Percentiles rank a stretch among this genome's conserved stretches.
These are phyloP conservation scores for Asterionellopsis glacialis DNA, from an alignment of 108 stramenopile species.

Conservation along the genomic window DNA sequence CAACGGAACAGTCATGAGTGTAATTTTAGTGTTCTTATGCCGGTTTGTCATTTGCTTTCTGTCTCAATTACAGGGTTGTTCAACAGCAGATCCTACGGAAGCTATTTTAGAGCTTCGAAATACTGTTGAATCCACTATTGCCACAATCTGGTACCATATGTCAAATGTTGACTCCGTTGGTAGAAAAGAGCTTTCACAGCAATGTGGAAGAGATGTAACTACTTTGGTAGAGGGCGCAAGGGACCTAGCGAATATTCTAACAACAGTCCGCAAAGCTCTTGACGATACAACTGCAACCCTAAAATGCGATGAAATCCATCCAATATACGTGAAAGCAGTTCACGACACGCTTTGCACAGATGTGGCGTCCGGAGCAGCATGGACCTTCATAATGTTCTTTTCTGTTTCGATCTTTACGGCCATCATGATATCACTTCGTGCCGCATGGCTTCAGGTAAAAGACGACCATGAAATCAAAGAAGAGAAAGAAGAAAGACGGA, in stretches of 20 bases:
- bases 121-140: constrained; percentile 16
- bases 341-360: constrained; percentile 39
- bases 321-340: constrained; percentile 28
- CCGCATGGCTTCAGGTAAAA: constrained; percentile 30
- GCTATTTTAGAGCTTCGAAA: constrained; percentile 9
- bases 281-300: constrained; percentile 20
- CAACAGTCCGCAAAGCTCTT: constrained; percentile 27
- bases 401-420: constrained; percentile 24
- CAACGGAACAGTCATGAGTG: neutral
- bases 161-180: constrained; percentile 39
- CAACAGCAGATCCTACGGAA: constrained; percentile 19
- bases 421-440: constrained; percentile 37
- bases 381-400: constrained; percentile 32
- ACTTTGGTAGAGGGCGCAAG: constrained; percentile 23
- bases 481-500: constrained; percentile 46
- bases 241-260: constrained; percentile 32
- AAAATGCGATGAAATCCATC: constrained; percentile 24
- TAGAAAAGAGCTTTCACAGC: constrained; percentile 10
- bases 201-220: constrained; percentile 31
- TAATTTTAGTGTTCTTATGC: too few relatives aligned
- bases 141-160: constrained; percentile 36
- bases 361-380: constrained; percentile 17
- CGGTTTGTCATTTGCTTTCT: too few relatives aligned
- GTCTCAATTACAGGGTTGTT: constrained; percentile 9
- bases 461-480: constrained; percentile 43